phyloP scores from a whole-genome alignment of 2,329 filamentous ascomycete species.

The Scytalidium lignicola region DNA sequence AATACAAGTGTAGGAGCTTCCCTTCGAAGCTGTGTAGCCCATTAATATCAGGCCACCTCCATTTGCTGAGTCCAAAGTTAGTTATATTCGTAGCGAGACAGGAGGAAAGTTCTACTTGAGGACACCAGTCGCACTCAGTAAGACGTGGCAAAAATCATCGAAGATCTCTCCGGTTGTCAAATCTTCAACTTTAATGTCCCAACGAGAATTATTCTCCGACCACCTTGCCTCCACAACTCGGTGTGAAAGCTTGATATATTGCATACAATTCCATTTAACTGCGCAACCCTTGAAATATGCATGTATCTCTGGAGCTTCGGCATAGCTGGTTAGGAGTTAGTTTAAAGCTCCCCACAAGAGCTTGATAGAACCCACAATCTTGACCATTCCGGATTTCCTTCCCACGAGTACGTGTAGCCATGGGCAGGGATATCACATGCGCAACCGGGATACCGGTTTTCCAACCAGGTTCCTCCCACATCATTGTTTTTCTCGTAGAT shows the following conservation, averaged over 20 bases:
- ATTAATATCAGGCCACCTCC: slow-evolving; percentile 45
- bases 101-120: slow-evolving; percentile 24
- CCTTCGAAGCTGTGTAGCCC: slow-evolving; percentile 47
- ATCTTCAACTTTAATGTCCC: too few species aligned
- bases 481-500: slow-evolving; percentile 42
- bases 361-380: too few species aligned
- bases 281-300: too few species aligned
- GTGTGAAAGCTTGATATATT: too few species aligned
- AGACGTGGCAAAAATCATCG: neutral
- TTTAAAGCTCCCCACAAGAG: too few species aligned
- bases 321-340: too few species aligned
- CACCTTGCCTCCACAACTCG: too few species aligned
- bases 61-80: slow-evolving; percentile 19
- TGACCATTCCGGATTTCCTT: slow-evolving; percentile 52
- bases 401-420: slow-evolving; percentile 50
- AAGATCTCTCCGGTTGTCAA: too few species aligned
- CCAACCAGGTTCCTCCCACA: slow-evolving; percentile 50
- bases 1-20: slow-evolving; percentile 47
- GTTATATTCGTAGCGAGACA: too few species aligned
- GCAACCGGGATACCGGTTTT: slow-evolving; percentile 54
- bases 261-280: too few species aligned
- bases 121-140: slow-evolving; percentile 1
- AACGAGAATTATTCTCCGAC: too few species aligned
- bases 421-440: slow-evolving; percentile 40
- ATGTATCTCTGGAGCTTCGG: too few species aligned